A percentile compares a stretch with the other conserved stretches of the same genome.
These are phyloP conservation scores for Suhomyces kilbournensis DNA, from an alignment of 805 yeast genomes.

Conservation along the genomic window DNA sequence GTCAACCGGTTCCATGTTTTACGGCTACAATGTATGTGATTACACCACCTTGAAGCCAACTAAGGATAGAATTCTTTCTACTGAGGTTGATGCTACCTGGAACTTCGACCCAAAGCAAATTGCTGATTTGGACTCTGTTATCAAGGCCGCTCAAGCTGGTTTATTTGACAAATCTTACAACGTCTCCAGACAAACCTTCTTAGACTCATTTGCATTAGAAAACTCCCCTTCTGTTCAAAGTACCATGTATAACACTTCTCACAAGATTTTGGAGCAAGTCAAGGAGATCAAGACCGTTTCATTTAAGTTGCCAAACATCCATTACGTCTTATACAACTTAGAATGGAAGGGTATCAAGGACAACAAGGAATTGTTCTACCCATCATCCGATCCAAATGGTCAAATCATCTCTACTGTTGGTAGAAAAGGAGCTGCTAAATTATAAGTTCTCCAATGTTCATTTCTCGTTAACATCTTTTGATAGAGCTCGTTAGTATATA, in stretches of 20 bases:
- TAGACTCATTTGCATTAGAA: conserved; percentile 77
- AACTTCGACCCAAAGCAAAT: conserved; percentile 52
- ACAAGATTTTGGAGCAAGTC: conserved; percentile 60
- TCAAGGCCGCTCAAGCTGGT: conserved; percentile 53
- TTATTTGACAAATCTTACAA: conserved; percentile 63
- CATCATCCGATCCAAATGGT: conserved; percentile 91
- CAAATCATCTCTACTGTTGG: conserved; percentile 84
- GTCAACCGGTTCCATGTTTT: conserved; percentile 90
- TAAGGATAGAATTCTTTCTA: conserved; percentile 79
- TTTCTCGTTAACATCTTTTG: background rate
- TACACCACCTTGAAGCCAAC: conserved; percentile 86
- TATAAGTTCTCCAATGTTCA: conserved; percentile 43
- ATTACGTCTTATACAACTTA: conserved; percentile 77
- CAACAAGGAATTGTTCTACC: conserved; percentile 83
- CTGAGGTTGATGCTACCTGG: conserved; percentile 79
- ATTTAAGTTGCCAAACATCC: conserved; percentile 86
- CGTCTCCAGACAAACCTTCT: conserved; percentile 64
- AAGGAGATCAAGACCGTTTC: conserved; percentile 61
- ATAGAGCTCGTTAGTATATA: background rate
- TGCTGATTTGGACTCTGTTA: conserved; percentile 49
- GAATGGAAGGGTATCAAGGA: conserved; percentile 80
- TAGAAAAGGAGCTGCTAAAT: conserved; percentile 49
- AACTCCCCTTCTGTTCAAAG: conserved; percentile 95
- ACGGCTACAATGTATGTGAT: conserved; percentile 82
- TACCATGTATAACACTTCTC: conserved; percentile 91